These are phyloP conservation scores for Metschnikowia arizonensis DNA, from an alignment of 805 yeast species.

Conservation along the genomic window DNA sequence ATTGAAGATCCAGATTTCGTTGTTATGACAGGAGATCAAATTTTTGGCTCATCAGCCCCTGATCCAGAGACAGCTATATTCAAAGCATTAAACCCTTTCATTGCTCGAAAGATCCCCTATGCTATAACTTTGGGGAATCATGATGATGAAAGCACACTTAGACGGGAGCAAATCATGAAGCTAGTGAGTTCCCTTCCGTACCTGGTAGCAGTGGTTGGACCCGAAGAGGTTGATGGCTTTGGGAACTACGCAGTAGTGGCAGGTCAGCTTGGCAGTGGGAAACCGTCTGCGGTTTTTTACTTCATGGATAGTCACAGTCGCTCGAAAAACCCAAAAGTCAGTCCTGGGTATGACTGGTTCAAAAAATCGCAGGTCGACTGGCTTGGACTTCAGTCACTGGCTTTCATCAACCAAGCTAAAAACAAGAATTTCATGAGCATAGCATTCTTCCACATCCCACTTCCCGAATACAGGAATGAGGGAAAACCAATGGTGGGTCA, in stretches of 20 bases:
- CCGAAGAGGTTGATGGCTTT: conserved; percentile 66
- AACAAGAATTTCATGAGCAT: conserved; percentile 51
- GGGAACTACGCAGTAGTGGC: conserved; percentile 70
- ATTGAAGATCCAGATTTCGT: conserved; percentile 80
- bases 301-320: conserved; percentile 83
- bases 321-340: conserved; percentile 58
- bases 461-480: conserved; percentile 71
- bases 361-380: conserved; percentile 64
- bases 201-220: conserved; percentile 60
- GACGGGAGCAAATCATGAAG: conserved; percentile 57
- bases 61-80: conserved; percentile 81
- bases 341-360: conserved; percentile 84
- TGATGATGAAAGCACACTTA: conserved; percentile 70
- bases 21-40: conserved; percentile 86
- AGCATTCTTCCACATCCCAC: conserved; percentile 94
- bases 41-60: conserved; percentile 73
- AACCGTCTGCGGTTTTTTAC: conserved; percentile 56
- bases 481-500: conserved; percentile 54
- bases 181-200: conserved; percentile 60
- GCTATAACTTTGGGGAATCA: conserved; percentile 90
- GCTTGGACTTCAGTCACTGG: conserved; percentile 32
- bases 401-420: conserved; percentile 23
- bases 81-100: conserved; percentile 69
- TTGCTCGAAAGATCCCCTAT: conserved; percentile 68
- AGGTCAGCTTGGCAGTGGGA: conserved; percentile 30